Percentiles rank a stretch among this genome's conserved stretches.
Conservation (phyloP, 2,329 filamentous ascomycete genomes). For the Plenodomus tracheiphilus region DNA sequence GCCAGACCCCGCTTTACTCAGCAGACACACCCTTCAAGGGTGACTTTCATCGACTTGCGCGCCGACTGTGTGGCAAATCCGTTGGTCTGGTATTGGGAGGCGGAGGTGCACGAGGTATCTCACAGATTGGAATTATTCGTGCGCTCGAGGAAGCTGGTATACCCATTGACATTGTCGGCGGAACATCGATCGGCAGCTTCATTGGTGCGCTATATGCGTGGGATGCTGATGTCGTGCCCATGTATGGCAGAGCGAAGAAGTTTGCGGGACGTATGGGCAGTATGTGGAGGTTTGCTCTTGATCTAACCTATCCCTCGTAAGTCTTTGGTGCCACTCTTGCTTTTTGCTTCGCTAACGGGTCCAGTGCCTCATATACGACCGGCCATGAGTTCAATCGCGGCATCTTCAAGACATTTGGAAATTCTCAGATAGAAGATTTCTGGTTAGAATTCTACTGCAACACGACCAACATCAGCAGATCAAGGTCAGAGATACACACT, state of each 20-base stretch:
- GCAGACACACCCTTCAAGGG: slow-evolving; percentile 93
- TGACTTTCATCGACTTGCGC: slow-evolving; percentile 90
- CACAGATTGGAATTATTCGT: slow-evolving; percentile 91
- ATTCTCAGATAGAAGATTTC: slow-evolving; percentile 97
- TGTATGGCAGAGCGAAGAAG: slow-evolving; percentile 96
- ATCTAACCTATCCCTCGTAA: slow-evolving; percentile 88
- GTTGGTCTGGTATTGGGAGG: slow-evolving; percentile 93
- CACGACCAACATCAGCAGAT: slow-evolving; percentile 97
- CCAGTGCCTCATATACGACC: slow-evolving; percentile 84
- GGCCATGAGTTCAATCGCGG: slow-evolving; percentile 98
- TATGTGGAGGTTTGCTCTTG: slow-evolving; percentile 96
- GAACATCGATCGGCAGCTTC: slow-evolving; percentile 94
- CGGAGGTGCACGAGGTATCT: slow-evolving; percentile 87
- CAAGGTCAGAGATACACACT: slow-evolving; percentile 87
- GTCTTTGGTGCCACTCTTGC: slow-evolving; percentile 8
- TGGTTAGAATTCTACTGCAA: slow-evolving; percentile 99
- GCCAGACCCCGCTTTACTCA: slow-evolving; percentile 85
- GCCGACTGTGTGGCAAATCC: slow-evolving; percentile 88
- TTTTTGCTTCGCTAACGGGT: slow-evolving; percentile 9
- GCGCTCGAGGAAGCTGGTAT: slow-evolving; percentile 96
- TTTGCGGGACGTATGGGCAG: slow-evolving; percentile 98
- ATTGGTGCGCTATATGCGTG: slow-evolving; percentile 94
- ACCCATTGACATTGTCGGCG: slow-evolving; percentile 91
- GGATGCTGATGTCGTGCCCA: slow-evolving; percentile 94
- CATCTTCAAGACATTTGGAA: slow-evolving; percentile 97